These are phyloP conservation scores for Paraphysoderma sedebokerense DNA, from an alignment of 371 early-diverging fungal species.

Conservation along the genomic window DNA sequence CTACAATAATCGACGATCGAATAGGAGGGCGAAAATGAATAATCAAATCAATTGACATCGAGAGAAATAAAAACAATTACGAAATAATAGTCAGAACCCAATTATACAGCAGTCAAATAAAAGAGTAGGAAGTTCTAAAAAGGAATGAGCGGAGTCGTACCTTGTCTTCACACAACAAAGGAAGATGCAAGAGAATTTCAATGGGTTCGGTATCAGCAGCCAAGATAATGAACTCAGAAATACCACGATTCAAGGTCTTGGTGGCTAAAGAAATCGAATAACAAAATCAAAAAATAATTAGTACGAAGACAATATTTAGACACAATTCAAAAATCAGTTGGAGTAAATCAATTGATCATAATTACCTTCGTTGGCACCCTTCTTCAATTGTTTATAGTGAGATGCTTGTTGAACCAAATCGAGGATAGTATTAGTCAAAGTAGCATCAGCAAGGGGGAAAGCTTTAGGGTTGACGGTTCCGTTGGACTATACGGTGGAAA, in stretches of 20 bases:
- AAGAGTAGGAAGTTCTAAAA: not conserved
- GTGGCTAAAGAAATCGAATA: conserved; percentile 37
- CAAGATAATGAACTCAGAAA: conserved; percentile 96
- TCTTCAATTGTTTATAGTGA: conserved; percentile 97
- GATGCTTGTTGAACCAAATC: conserved; percentile 93
- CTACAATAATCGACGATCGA: conserved; percentile 18
- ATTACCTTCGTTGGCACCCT: conserved; percentile 95
- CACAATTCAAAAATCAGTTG: not conserved
- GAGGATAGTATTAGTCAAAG: conserved; percentile 80
- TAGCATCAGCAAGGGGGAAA: conserved; percentile 83
- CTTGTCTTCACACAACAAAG: conserved; percentile 98
- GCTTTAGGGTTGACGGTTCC: conserved; percentile 56
- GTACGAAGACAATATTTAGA: no score
- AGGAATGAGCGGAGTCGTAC: conserved; percentile 7
- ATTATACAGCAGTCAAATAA: no score
- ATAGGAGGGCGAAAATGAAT: no score
- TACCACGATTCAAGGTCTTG: conserved; percentile 98
- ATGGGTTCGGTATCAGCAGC: conserved; percentile 96
- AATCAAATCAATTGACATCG: no score
- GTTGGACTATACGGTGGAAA: conserved; percentile 1
- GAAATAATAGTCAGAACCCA: no score
- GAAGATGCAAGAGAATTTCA: conserved; percentile 93
- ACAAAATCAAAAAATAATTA: not conserved
- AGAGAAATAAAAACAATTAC: no score
- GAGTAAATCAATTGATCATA: no score